Base-by-base conservation (phyloP, 2,329 filamentous ascomycete species). In the Trichothecium roseum region DNA sequence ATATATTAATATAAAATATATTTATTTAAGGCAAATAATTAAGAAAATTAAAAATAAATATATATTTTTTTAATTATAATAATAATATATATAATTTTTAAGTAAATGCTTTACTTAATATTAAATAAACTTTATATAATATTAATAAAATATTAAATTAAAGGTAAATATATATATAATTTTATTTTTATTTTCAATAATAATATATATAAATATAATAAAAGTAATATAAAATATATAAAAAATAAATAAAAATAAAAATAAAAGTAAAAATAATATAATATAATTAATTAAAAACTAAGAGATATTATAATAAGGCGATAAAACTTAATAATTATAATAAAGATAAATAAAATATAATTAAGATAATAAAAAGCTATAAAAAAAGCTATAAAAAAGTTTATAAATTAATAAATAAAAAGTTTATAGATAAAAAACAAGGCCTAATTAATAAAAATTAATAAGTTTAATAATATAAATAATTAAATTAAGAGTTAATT, bases 331-430 rank as follows among this genome's bases (percentile, higher is more conserved):
- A 16, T 22, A 28, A 31, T 30, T 16, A 28, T 35, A 5, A 8
- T 33, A 26, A 17, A 12, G 12, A 20, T 32, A 39, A n/a, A 26
- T 9, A 36, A 34, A 36, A 37, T 13, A 39, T 33, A 30, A 22
- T 20, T 40, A 35, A 28, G 30, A 12, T 26, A n/a, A 35, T 31
- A 34, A 31, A 28, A 30, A 41, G 17, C 18, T 35, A 27, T 24
- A 27, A 27, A 20, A 30, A 17, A 17, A 40, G 22, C 18, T 33
- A 24, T 36, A 33, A 30, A 15, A 37, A 18, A 36, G 34, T 35
- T 34, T 31, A 30, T 18, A 15, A 29, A 34, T 7, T n/a, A 32
- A 28, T 18, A 18, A 28, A 26, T 18, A 18, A 32, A 16, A 18
- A 14, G 10, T 37, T 28, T 17, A 18, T 32, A 26, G 15, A 37